Evolutionary conservation across 306 rosid species (phyloP), one percentile per base, ranked within the genome.

Genomic region (Benincasa hispida): DNA sequence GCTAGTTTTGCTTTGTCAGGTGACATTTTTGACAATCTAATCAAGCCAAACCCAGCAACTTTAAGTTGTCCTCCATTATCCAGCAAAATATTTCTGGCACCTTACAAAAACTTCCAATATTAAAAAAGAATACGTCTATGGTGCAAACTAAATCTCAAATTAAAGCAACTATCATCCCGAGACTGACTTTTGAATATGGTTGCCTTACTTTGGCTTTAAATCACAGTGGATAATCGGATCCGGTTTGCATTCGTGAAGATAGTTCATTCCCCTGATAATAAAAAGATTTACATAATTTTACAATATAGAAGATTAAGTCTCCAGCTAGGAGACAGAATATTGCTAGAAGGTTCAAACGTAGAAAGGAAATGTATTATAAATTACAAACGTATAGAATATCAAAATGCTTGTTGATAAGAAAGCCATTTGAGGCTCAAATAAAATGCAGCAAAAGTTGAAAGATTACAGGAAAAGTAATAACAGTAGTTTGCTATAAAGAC

Each of bases 21-120:
- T 76, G 99, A 85, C 56, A 91, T 78, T 58, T 81, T 85, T 4
- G 91, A 90, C 82, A 92, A 79, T 59, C 87, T 84, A 76, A 85
- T 82, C 82, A 84, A 82, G 70, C 99, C 99, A 78, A 95, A 95
- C 81, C 99, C 99, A 77, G 96, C 87, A 68, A 95, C 84, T 87
- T 95, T 95, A 87, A 89, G 74, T 66, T 90, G 97, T 70, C 97
- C 96, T 83, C 99, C 99, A 89, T 75, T 91, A 86, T 95, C 97
- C 88, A 92, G 96, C 96, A 95, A 95, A 89, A 95, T 88, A 88
- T 95, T 95, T 92, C 99, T 95, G 97, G 97, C 99, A 95, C 97
- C 98, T 95, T 95, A 90, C 91, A 89, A 78, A 90, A 85, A 87
- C 85, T 89, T 89, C 84, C 80, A 79, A 89, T 85, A 90, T 92